Evolutionary conservation across 2,329 filamentous ascomycete species (phyloP).

Genomic region (Talaromyces sp.): DNA sequence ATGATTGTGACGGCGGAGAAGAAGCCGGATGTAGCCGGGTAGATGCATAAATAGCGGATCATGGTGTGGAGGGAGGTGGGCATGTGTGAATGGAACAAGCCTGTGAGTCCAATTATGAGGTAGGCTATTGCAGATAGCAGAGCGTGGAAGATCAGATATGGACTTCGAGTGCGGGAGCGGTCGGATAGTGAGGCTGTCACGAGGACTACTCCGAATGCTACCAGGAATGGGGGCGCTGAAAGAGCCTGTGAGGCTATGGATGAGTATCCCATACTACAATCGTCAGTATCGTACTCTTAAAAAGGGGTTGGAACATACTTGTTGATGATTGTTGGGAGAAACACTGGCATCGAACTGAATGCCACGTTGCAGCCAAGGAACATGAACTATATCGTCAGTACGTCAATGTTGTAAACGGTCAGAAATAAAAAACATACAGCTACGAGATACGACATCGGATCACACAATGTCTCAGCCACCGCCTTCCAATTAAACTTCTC

Average conservation of each 20-base stretch:
- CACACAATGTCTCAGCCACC: slow-evolving; percentile 57
- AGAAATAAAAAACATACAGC: slow-evolving; percentile 45
- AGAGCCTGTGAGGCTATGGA: slow-evolving; percentile 69
- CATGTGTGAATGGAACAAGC: slow-evolving; percentile 41
- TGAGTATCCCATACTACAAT: slow-evolving; percentile 64
- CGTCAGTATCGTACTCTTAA: not conserved
- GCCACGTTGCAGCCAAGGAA: slow-evolving; percentile 86
- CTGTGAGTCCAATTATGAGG: slow-evolving; percentile 58
- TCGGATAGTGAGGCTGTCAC: slow-evolving; percentile 71
- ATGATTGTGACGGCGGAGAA: slow-evolving; percentile 80
- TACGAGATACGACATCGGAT: slow-evolving; percentile 71
- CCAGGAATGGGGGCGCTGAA: slow-evolving; percentile 74
- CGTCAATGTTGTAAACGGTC: not conserved
- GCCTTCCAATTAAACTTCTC: slow-evolving; percentile 53
- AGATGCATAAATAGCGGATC: slow-evolving; percentile 69
- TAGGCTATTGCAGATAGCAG: slow-evolving; percentile 64
- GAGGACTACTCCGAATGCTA: slow-evolving; percentile 70
- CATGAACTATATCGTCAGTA: slow-evolving; percentile 52
- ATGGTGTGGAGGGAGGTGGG: slow-evolving; percentile 32
- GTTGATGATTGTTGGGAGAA: slow-evolving; percentile 74
- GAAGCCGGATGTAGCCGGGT: slow-evolving; percentile 74
- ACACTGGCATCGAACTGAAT: slow-evolving; percentile 83
- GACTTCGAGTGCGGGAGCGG: slow-evolving; percentile 57
- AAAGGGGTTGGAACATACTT: slow-evolving; percentile 39
- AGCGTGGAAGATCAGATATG: slow-evolving; percentile 67